A percentile compares a stretch with the other conserved stretches of the same genome.
phyloP scores from a whole-genome alignment of 768 basidiomycete genomes.

The Suillus subalutaceus region DNA sequence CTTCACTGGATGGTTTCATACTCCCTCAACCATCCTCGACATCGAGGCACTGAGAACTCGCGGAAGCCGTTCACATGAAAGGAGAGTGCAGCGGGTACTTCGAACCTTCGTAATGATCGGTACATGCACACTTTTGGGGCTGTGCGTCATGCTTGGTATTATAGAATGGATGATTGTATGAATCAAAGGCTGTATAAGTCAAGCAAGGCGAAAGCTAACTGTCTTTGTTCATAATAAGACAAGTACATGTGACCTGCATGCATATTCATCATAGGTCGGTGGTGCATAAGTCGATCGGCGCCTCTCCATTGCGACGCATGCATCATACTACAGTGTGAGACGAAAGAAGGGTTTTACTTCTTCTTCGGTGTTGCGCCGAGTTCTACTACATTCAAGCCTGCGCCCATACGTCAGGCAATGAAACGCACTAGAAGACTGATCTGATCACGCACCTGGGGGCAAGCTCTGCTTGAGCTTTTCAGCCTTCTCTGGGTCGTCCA shows the following conservation, averaged over 20 bases:
- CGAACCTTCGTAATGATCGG: slow-evolving; percentile 20
- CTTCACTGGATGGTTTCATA: slow-evolving; percentile 4
- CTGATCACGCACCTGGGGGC: slow-evolving; percentile 77
- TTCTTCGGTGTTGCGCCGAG: slow-evolving; percentile 71
- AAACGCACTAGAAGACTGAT: slow-evolving; percentile 13
- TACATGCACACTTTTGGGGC: slow-evolving; percentile 23
- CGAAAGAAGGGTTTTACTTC: slow-evolving; percentile 51
- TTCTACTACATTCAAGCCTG: slow-evolving; percentile 76
- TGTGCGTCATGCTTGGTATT: slow-evolving; percentile 25
- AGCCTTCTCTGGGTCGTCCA: slow-evolving; percentile 98
- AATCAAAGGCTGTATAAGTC: slow-evolving; percentile 11
- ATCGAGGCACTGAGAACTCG: slow-evolving; percentile 21
- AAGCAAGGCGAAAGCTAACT: slow-evolving; percentile 6
- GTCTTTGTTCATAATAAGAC: slow-evolving; percentile 8
- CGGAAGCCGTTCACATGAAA: slow-evolving; percentile 10
- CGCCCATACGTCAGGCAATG: background rate
- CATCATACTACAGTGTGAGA: slow-evolving; percentile 7
- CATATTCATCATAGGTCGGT: slow-evolving; percentile 7
- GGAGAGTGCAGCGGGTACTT: slow-evolving; percentile 20
- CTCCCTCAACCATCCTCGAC: slow-evolving; percentile 18
- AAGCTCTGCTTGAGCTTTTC: slow-evolving; percentile 96
- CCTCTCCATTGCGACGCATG: background rate
- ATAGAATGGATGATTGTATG: slow-evolving; percentile 23
- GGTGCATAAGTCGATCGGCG: slow-evolving; percentile 4
- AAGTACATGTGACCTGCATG: slow-evolving; percentile 7